Base-by-base conservation (phyloP, 768 basidiomycete species). In the Panaeolus papilionaceus region DNA sequence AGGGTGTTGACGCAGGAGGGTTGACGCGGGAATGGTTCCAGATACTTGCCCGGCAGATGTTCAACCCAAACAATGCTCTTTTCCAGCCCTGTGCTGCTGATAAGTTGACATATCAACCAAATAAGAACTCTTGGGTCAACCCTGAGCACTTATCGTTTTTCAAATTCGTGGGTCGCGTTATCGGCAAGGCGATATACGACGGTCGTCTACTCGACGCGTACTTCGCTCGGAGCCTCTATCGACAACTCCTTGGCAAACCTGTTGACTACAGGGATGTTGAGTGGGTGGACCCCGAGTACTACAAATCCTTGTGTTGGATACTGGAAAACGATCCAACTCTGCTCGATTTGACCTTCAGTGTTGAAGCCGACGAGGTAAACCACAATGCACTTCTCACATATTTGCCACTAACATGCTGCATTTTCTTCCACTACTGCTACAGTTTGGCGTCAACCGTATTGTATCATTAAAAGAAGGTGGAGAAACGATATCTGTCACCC, bases 21-120 rank as follows among this genome's bases (percentile, higher is more conserved):
- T 94, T 99, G 40, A 98, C 98, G 8, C 87, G 97, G 67, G 96
- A 99, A 81, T 98, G 96, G 96, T 98, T 96, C 90, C 94, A 96
- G 73, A 97, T 98, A 63, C 89, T 99, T 18, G 96, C 98, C 1
- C 88, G 96, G 63, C 96, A 98, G 78, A 99, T 99, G 92, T 99
- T 99, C 80, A 95, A 99, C 77, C 97, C 98, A 28, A 95, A 97
- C 80, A 98, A 98, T 72, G 97, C 96, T 4, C 86, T 99, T 33
- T 99, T 99, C 88, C 95, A 99, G 76, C 97, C 98, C 18, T 98
- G 95, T 76, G 96, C 95, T 0, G 96, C 95, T 4, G 98, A 98
- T 78, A 89, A 90, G 72, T 86, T 94, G 64, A 98, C 97, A 0
- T 99, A 99, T 74, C 98, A 99, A 78, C 96, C 97, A 1, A 95